A percentile compares a stretch with the other conserved stretches of the same genome.
phyloP scores from a whole-genome alignment of 2,329 filamentous ascomycete species.

The Penicillium capsulatum region DNA sequence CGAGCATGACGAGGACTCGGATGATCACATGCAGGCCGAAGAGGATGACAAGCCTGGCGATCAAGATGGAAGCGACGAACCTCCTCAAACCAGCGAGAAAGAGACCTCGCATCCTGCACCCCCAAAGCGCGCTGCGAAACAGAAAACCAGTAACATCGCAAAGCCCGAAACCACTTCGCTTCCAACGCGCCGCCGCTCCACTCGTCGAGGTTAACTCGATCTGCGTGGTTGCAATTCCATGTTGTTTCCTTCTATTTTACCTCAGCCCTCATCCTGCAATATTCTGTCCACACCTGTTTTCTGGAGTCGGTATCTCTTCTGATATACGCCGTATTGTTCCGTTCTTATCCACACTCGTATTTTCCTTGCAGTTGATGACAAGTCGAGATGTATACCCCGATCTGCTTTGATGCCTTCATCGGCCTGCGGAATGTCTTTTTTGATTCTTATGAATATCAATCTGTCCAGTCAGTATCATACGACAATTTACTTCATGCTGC shows the following conservation, averaged over 20 bases:
- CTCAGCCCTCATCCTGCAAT: no score
- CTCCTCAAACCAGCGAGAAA: constrained; percentile 17
- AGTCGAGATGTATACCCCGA: constrained; percentile 23
- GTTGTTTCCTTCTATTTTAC: not conserved
- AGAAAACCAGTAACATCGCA: constrained; percentile 8
- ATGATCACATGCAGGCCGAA: constrained; percentile 26
- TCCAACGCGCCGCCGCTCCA: constrained; percentile 22
- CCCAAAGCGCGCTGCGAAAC: constrained; percentile 12
- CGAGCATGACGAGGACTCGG: constrained; percentile 21
- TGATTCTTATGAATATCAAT: not conserved
- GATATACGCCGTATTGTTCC: constrained; percentile 1
- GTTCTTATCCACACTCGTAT: constrained; percentile 3
- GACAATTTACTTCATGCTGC: no score
- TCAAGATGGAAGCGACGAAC: constrained; percentile 16
- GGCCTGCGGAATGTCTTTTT: constrained; percentile 4
- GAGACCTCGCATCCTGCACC: constrained; percentile 18
- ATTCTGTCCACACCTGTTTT: no score
- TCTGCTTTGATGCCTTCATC: constrained; percentile 15
- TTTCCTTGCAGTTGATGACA: constrained; percentile 14
- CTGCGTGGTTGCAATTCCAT: not conserved
- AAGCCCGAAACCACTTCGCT: constrained; percentile 15
- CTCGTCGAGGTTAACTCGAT: constrained; percentile 12
- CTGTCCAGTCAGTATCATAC: no score
- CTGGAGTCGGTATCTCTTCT: no score
- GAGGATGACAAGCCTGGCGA: constrained; percentile 19